Conservation (phyloP, 139 green algal species). For the Ettlia oleoabundans region DNA sequence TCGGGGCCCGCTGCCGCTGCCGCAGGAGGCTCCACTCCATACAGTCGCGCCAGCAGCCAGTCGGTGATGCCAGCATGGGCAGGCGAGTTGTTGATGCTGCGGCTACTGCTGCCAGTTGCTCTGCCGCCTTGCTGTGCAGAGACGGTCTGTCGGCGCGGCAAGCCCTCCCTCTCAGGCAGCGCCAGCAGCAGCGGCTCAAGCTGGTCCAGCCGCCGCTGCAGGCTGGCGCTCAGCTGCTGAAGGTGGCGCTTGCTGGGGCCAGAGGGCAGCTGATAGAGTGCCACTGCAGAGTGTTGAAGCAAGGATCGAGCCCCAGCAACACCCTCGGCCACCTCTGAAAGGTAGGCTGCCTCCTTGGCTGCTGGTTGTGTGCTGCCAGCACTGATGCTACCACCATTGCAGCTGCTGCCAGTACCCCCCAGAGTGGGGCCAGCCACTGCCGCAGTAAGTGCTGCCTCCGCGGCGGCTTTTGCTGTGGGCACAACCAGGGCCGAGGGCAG, state of each 20-base stretch:
- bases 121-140: background rate
- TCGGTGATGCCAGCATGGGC: background rate
- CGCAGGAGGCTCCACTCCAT: background rate
- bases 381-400: too few relatives aligned
- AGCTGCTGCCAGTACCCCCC: background rate
- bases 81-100: background rate
- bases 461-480: background rate
- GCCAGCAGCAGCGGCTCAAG: slow-evolving; percentile 35
- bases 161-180: slow-evolving; percentile 21
- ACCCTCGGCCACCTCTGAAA: background rate
- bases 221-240: background rate
- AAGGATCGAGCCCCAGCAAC: slow-evolving; percentile 9
- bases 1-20: background rate
- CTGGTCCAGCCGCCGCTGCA: slow-evolving; percentile 5
- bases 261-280: slow-evolving; percentile 14
- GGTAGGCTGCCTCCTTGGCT: too few relatives aligned
- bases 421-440: background rate
- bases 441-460: background rate
- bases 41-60: slow-evolving; percentile 16
- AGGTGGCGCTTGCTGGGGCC: slow-evolving; percentile 11
- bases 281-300: slow-evolving; percentile 21
- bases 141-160: too few relatives aligned
- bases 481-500: background rate
- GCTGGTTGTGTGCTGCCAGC: too few relatives aligned
- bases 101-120: background rate